A percentile compares a stretch with the other conserved stretches of the same genome.
These are phyloP conservation scores for Sclerotinia minor DNA, from an alignment of 2,329 filamentous ascomycete species.

Conservation along the genomic window DNA sequence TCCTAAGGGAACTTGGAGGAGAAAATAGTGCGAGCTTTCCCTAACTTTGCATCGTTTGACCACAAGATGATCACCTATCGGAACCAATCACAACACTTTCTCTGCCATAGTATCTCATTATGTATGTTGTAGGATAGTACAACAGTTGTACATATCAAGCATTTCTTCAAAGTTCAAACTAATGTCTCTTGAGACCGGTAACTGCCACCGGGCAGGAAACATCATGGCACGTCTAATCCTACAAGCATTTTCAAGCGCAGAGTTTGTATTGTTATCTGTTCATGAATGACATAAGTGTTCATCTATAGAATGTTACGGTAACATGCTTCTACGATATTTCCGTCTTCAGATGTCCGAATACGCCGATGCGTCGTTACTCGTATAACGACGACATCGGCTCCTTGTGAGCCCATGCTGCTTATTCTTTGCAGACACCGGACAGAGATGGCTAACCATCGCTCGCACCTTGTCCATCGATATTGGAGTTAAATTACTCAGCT, in stretches of 20 bases:
- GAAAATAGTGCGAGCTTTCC: background rate
- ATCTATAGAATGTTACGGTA: background rate
- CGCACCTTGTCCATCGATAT: background rate
- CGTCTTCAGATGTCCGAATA: background rate
- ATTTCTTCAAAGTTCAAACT: background rate
- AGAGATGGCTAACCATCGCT: background rate
- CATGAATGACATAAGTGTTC: background rate
- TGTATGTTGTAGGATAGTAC: background rate
- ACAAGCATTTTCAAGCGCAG: background rate
- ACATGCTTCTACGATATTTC: background rate
- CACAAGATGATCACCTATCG: background rate
- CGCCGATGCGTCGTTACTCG: background rate
- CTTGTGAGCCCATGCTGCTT: slow-evolving; percentile 9
- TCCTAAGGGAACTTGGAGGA: background rate
- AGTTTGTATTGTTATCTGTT: background rate
- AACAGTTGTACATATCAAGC: background rate
- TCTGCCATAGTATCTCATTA: background rate
- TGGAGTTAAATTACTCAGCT: slow-evolving; percentile 9
- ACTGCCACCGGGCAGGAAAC: background rate
- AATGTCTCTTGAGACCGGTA: slow-evolving; percentile 7
- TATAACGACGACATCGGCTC: slow-evolving; percentile 1
- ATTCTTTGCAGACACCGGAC: background rate
- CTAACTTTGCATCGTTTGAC: background rate
- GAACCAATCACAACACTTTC: background rate
- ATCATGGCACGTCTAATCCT: background rate